These are phyloP conservation scores for Naganishia sp. DNA, from an alignment of 1,284 basidiomycete genomes.

Conservation along the genomic window DNA sequence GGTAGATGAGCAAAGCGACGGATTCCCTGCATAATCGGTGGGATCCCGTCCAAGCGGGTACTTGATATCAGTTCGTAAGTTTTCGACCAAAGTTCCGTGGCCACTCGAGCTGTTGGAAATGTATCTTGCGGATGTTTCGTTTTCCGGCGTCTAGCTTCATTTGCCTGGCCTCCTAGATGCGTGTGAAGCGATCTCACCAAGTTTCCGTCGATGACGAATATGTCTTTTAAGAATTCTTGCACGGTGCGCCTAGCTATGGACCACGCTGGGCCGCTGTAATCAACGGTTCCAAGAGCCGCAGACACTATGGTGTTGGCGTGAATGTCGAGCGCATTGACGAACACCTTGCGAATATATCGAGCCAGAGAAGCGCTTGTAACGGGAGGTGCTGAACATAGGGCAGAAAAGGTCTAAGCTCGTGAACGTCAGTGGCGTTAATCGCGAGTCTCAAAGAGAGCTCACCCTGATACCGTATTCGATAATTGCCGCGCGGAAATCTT, in stretches of 20 bases:
- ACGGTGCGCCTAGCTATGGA: slow-evolving; percentile 43
- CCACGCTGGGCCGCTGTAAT: slow-evolving; percentile 42
- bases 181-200: slow-evolving; percentile 42
- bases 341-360: slow-evolving; percentile 2
- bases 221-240: slow-evolving; percentile 47
- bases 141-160: slow-evolving; percentile 36
- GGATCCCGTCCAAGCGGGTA: slow-evolving; percentile 63
- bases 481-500: slow-evolving; percentile 60
- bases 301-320: slow-evolving; percentile 59
- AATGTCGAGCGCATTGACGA: slow-evolving; percentile 47
- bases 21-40: slow-evolving; percentile 62
- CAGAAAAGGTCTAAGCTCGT: slow-evolving; percentile 5
- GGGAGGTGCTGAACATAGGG: not conserved
- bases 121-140: slow-evolving; percentile 35
- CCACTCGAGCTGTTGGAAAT: slow-evolving; percentile 50
- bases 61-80: slow-evolving; percentile 64
- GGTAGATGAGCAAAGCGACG: slow-evolving; percentile 68
- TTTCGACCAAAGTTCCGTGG: slow-evolving; percentile 67
- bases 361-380: slow-evolving; percentile 17
- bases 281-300: slow-evolving; percentile 61
- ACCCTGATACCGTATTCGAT: slow-evolving; percentile 66
- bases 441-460: slow-evolving; percentile 43
- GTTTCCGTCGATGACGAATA: slow-evolving; percentile 50
- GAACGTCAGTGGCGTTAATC: not conserved
- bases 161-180: slow-evolving; percentile 39